These are phyloP conservation scores for Melocanna baccifera DNA, from an alignment of 176 grass and related monocot genomes.

Conservation along the genomic window DNA sequence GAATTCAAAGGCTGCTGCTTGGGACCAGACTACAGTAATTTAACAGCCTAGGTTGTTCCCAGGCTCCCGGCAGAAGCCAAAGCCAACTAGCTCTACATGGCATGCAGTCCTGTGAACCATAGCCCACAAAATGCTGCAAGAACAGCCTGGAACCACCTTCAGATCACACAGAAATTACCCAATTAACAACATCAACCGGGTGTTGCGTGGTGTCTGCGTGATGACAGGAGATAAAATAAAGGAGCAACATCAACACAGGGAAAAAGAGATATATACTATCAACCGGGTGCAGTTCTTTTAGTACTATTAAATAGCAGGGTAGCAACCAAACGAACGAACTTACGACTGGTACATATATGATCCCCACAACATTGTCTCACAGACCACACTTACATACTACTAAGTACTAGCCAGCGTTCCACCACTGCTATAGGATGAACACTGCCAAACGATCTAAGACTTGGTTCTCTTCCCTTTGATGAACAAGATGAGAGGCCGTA, in stretches of 20 bases:
- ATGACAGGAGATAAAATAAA: not conserved
- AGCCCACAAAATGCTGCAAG: not conserved
- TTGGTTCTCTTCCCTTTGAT: not conserved
- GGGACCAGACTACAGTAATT: not conserved
- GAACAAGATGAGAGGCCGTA: not conserved
- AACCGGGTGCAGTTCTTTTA: not conserved
- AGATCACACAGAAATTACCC: not conserved
- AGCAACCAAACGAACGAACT: constrained; percentile 13
- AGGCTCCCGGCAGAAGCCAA: not conserved
- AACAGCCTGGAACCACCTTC: not conserved
- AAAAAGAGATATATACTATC: not conserved
- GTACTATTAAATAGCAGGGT: not conserved
- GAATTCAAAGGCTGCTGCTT: not conserved
- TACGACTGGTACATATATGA: not conserved
- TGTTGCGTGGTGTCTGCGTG: no score
- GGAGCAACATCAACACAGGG: not conserved
- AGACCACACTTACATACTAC: not conserved
- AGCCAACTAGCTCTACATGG: not conserved
- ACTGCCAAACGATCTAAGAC: not conserved
- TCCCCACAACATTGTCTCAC: not conserved
- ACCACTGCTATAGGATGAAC: not conserved
- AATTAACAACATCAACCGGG: not conserved
- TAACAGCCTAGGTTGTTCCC: not conserved
- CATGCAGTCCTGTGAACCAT: not conserved
- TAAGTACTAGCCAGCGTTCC: not conserved